Base-by-base conservation (phyloP, 1,284 basidiomycete species). In the Ceratobasidium sp. region DNA sequence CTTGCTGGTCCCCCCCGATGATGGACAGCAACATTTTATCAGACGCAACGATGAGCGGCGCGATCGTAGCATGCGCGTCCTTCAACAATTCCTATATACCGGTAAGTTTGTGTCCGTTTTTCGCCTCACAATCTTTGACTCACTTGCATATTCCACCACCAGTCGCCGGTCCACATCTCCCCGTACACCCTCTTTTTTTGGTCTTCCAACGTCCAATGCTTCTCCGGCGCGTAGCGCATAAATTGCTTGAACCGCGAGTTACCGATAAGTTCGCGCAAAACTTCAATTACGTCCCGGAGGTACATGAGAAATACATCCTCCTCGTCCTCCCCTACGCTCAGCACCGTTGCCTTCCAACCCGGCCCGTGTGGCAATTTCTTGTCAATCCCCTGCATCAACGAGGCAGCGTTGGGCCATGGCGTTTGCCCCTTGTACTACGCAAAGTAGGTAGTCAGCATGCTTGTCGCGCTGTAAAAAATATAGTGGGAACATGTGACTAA, bases 1-100 rank as follows among this genome's bases (percentile, higher is more conserved):
- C 74, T 17, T 56, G 20, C 49, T 78, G 69, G 31, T 37, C 64
- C 2, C 79, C 78, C 8, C 56, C 39, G n/a, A 78, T 67, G 17
- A 66, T 33, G 1, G 76, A 67, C 1, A 79, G 66, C 8, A 49
- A 33, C 31, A 78, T 79, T n/a, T 76, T 45, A 47, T 79, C 76
- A 7, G 68, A 31, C 39, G 68, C 53, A 11, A 71, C 6, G 13
- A 75, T 64, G 15, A 75, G 15, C 15, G 45, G 39, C 26, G 15
- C 60, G 7, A 75, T 53, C 8, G 6, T 35, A 23, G 17, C 53
- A 20, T 42, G 17, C 51, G 42, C 42, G 31, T 37, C n/a, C 39
- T 3, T 20, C 7, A 69, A 23, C 20, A 37, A 37, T 26, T 69
- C 67, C 67, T 69, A 23, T 31, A 45, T 45, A 3, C 33, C 35